Percentiles rank a stretch among this genome's conserved stretches.
These are phyloP conservation scores for Conticribra weissflogii DNA, from an alignment of 108 stramenopile genomes.

Conservation along the genomic window DNA sequence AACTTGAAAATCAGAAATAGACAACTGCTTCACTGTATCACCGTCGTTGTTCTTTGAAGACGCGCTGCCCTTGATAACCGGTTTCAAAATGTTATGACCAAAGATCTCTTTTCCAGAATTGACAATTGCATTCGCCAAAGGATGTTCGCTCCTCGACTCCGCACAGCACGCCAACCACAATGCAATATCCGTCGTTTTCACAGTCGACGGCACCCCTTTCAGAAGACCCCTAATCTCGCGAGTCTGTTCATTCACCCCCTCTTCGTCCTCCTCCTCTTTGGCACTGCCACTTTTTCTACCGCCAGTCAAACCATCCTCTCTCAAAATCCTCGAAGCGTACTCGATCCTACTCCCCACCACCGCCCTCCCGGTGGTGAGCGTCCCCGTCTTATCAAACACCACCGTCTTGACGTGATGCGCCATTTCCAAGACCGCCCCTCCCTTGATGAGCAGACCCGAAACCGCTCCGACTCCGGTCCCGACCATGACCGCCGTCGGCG, in stretches of 20 bases:
- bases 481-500: conserved; percentile 98
- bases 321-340: conserved; percentile 19
- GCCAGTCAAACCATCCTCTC: neutral
- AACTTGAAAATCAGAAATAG: conserved; percentile 51
- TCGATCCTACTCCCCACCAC: conserved; percentile 71
- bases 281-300: conserved; percentile 19
- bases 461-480: conserved; percentile 96
- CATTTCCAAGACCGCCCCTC: conserved; percentile 92
- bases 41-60: neutral
- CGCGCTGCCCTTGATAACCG: conserved; percentile 7
- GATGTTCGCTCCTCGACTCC: conserved; percentile 85
- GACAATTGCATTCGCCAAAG: conserved; percentile 80
- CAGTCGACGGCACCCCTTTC: conserved; percentile 39
- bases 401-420: conserved; percentile 84
- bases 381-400: conserved; percentile 99
- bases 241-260: no score
- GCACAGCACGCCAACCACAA: conserved; percentile 82
- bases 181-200: conserved; percentile 38
- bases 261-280: conserved; percentile 31
- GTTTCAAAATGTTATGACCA: conserved; percentile 54
- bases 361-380: conserved; percentile 90
- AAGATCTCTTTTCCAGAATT: conserved; percentile 62
- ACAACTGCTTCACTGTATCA: neutral
- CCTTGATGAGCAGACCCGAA: conserved; percentile 97
- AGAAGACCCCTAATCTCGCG: conserved; percentile 13